phyloP scores from a whole-genome alignment of 306 rosid species.

The Rosa persica region DNA sequence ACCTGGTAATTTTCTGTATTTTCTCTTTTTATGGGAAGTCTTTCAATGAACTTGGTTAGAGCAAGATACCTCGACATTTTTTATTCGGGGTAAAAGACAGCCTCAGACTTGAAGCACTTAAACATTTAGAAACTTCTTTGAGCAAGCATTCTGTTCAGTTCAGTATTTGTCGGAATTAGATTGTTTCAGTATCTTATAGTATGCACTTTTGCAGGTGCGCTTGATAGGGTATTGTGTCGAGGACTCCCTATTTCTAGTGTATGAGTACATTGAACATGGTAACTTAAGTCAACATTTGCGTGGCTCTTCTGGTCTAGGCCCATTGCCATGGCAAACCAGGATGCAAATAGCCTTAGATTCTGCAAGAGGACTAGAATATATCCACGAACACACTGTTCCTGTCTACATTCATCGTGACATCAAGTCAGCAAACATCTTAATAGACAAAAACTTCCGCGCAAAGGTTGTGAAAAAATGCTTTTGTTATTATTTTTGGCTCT shows the following conservation, averaged over 20 bases:
- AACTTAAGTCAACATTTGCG: slow-evolving; percentile 67
- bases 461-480: slow-evolving; percentile 46
- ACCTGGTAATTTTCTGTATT: slow-evolving; percentile 53
- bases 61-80: not conserved
- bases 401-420: slow-evolving; percentile 76
- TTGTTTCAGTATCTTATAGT: not conserved
- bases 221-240: slow-evolving; percentile 75
- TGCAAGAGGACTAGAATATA: slow-evolving; percentile 78
- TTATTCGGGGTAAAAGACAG: not conserved
- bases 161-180: not conserved
- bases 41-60: not conserved
- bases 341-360: slow-evolving; percentile 76
- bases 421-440: slow-evolving; percentile 71
- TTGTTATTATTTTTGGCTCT: not conserved
- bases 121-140: not conserved
- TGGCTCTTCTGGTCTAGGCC: slow-evolving; percentile 51
- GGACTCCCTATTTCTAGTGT: slow-evolving; percentile 69
- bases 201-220: slow-evolving; percentile 46
- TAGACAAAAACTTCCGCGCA: slow-evolving; percentile 63
- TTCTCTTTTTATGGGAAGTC: not conserved
- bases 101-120: not conserved
- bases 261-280: slow-evolving; percentile 72
- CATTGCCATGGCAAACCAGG: slow-evolving; percentile 65
- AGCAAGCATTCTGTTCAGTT: not conserved
- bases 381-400: slow-evolving; percentile 85